Evolutionary conservation across 306 rosid genomes (phyloP).

Genomic region (Dryas drummondii): DNA sequence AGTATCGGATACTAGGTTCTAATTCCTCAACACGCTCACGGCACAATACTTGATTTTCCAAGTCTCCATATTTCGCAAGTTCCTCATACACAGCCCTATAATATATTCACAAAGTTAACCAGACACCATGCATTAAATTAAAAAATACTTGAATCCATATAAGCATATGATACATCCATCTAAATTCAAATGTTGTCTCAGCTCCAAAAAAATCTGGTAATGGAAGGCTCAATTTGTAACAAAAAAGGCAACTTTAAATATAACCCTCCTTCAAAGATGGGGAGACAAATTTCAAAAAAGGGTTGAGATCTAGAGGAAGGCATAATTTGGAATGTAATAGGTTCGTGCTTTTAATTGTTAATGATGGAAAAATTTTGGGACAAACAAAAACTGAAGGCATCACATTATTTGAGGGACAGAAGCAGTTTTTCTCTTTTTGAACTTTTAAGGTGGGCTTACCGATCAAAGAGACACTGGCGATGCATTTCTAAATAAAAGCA

Average conservation of each 20-base stretch:
- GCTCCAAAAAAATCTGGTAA: neutral
- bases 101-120: slow-evolving; percentile 1
- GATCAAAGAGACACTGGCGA: neutral
- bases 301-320: neutral
- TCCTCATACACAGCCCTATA: slow-evolving; percentile 91
- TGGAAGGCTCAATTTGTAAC: neutral
- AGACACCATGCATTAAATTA: neutral
- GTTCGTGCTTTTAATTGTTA: neutral
- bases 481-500: slow-evolving; percentile 1
- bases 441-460: neutral
- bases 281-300: neutral
- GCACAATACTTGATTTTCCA: slow-evolving; percentile 92
- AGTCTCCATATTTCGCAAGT: slow-evolving; percentile 93
- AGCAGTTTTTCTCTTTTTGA: neutral
- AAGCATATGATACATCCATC: neutral
- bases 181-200: neutral
- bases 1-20: slow-evolving; percentile 93
- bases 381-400: neutral
- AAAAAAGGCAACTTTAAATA: neutral
- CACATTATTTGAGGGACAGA: neutral
- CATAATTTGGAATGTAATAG: neutral
- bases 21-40: slow-evolving; percentile 97
- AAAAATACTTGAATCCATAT: neutral
- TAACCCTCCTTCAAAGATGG: neutral
- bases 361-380: neutral